These are phyloP conservation scores for Botrytis elliptica DNA, from an alignment of 2,329 filamentous ascomycete species.

Conservation along the genomic window DNA sequence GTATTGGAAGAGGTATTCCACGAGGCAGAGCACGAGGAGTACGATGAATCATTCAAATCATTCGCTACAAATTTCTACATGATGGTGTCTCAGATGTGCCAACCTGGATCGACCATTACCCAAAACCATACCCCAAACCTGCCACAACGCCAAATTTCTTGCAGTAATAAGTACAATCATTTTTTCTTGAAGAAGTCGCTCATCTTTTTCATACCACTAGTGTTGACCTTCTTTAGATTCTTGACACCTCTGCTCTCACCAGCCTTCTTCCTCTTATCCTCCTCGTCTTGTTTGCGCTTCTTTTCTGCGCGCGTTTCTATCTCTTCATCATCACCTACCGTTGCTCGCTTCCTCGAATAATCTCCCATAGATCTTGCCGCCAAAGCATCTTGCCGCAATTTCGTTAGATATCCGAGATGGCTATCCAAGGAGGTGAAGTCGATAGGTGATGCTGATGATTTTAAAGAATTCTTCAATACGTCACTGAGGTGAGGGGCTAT, in stretches of 20 bases:
- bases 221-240: conserved; percentile 86
- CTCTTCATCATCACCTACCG: conserved; percentile 64
- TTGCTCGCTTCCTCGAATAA: conserved; percentile 66
- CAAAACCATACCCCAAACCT: conserved; percentile 14
- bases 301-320: conserved; percentile 67
- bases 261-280: conserved; percentile 80
- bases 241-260: conserved; percentile 72
- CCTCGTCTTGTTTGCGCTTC: conserved; percentile 82
- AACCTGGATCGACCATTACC: conserved; percentile 18
- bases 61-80: conserved; percentile 24
- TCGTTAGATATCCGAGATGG: conserved; percentile 65
- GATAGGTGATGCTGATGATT: conserved; percentile 42
- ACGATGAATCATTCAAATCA: conserved; percentile 37
- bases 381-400: conserved; percentile 68
- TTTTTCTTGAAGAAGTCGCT: conserved; percentile 86
- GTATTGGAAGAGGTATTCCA: conserved; percentile 49
- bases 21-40: conserved; percentile 54
- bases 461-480: conserved; percentile 42
- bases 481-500: conserved; percentile 43
- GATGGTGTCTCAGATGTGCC: conserved; percentile 18
- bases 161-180: conserved; percentile 23
- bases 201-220: conserved; percentile 93
- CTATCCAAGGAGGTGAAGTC: conserved; percentile 71
- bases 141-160: conserved; percentile 15
- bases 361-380: conserved; percentile 67